A percentile compares a stretch with the other conserved stretches of the same genome.
Conservation (phyloP, 257 asterid species). For the Petrea volubilis region DNA sequence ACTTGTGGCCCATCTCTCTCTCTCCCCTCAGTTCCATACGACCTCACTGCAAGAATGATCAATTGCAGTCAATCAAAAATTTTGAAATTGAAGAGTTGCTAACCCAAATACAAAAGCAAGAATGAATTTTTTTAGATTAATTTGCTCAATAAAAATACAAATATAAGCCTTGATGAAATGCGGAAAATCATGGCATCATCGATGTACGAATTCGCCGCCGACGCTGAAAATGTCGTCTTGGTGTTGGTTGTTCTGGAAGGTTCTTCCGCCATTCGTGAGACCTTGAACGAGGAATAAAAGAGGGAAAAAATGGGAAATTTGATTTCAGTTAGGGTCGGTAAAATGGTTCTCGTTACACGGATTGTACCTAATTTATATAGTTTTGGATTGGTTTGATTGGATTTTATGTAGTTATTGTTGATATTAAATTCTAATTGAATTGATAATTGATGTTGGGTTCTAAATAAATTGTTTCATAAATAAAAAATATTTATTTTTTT, state of each 20-base stretch:
- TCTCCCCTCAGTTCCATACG: constrained; percentile 86
- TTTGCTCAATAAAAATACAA: not conserved
- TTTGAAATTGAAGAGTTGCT: not conserved
- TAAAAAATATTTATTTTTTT: too few relatives aligned
- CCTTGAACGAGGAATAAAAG: not conserved
- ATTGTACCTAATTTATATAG: too few relatives aligned
- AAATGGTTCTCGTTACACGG: too few relatives aligned
- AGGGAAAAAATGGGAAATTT: not conserved
- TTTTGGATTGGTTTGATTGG: too few relatives aligned
- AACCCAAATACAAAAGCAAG: not conserved
- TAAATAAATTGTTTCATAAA: too few relatives aligned
- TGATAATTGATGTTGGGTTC: too few relatives aligned
- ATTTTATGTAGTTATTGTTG: too few relatives aligned
- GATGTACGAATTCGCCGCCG: constrained; percentile 67
- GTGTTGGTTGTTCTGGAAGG: not conserved
- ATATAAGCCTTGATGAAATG: not conserved
- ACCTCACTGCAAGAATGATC: constrained; percentile 58
- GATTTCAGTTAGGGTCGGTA: too few relatives aligned
- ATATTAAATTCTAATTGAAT: too few relatives aligned
- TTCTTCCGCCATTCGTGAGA: not conserved
- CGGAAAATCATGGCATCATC: constrained; percentile 44
- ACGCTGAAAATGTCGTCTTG: constrained; percentile 41
- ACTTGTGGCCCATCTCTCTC: constrained; percentile 67
- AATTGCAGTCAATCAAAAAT: constrained; percentile 7
- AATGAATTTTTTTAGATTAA: not conserved